phyloP scores from a whole-genome alignment of 495 filamentous ascomycete species.

The Penicillium steckii region DNA sequence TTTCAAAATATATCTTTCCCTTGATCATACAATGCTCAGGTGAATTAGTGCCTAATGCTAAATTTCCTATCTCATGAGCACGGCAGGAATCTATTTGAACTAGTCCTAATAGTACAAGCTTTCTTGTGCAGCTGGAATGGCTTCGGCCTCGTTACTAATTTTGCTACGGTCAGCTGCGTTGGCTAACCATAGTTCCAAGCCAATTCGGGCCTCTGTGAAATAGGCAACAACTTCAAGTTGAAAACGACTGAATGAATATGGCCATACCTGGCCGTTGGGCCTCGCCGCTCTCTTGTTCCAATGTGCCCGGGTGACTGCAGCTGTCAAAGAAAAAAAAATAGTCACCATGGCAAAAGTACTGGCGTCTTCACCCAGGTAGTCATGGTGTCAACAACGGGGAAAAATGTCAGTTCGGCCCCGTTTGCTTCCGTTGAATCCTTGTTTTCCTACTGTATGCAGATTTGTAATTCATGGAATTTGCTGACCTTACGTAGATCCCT shows the following conservation, averaged over 20 bases:
- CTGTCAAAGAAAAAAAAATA: too few relatives aligned
- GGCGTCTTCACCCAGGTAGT: not conserved
- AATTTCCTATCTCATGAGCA: too few relatives aligned
- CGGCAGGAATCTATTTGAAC: too few relatives aligned
- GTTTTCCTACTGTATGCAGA: not conserved
- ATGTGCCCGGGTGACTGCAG: not conserved
- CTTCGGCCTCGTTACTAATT: too few relatives aligned
- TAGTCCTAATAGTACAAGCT: too few relatives aligned
- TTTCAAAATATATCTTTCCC: too few relatives aligned
- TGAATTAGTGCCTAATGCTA: too few relatives aligned
- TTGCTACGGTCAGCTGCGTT: too few relatives aligned
- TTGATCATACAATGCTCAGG: too few relatives aligned
- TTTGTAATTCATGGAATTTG: not conserved
- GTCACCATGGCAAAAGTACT: not conserved
- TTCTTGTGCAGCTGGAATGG: too few relatives aligned
- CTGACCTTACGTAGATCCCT: not conserved
- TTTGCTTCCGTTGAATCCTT: conserved; percentile 3
- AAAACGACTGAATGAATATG: not conserved
- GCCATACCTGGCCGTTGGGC: not conserved
- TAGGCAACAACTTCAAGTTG: not conserved
- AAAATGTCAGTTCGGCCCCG: not conserved
- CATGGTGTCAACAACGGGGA: not conserved
- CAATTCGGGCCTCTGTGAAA: not conserved
- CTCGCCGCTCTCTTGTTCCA: not conserved
- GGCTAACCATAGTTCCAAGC: not conserved